Evolutionary conservation across 441 rosid genomes (phyloP).

Genomic region (Daphne laureola): DNA sequence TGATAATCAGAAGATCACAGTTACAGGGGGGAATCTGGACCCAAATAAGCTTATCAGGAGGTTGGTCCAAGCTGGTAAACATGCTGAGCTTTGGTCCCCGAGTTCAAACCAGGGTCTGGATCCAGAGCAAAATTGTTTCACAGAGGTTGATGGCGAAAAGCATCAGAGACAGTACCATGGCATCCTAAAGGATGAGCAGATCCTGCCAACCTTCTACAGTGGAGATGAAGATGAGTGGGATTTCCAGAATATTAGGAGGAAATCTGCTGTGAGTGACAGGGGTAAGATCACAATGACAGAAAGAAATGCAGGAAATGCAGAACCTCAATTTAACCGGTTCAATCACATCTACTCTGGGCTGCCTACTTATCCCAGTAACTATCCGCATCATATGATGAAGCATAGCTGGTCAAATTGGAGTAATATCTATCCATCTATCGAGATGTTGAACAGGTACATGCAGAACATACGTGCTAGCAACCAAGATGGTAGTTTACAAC

Average conservation of each 20-base stretch:
- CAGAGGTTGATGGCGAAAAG: slow-evolving; percentile 13
- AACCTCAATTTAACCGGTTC: slow-evolving; percentile 18
- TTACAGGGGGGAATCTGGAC: slow-evolving; percentile 58
- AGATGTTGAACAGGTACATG: slow-evolving; percentile 21
- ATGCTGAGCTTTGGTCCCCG: slow-evolving; percentile 45
- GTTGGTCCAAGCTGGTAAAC: slow-evolving; percentile 50
- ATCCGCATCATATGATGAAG: slow-evolving; percentile 21
- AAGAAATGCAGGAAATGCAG: slow-evolving; percentile 10
- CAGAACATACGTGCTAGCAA: slow-evolving; percentile 14
- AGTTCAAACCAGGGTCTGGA: slow-evolving; percentile 15
- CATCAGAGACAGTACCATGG: slow-evolving; percentile 18
- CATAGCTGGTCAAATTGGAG: slow-evolving; percentile 20
- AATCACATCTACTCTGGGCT: slow-evolving; percentile 18
- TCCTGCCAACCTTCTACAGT: slow-evolving; percentile 10
- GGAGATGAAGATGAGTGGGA: slow-evolving; percentile 20
- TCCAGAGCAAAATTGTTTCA: slow-evolving; percentile 15
- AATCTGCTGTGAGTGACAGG: slow-evolving; percentile 5
- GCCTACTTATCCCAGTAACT: slow-evolving; percentile 20
- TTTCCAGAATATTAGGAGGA: slow-evolving; percentile 18
- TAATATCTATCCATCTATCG: slow-evolving; percentile 26
- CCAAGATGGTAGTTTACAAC: slow-evolving; percentile 14
- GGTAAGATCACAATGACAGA: slow-evolving; percentile 9
- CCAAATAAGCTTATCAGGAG: slow-evolving; percentile 39
- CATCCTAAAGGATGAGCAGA: background rate
- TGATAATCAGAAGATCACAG: slow-evolving; percentile 42